Conservation (phyloP, 2,329 filamentous ascomycete species). For the Thermoascus crustaceus region DNA sequence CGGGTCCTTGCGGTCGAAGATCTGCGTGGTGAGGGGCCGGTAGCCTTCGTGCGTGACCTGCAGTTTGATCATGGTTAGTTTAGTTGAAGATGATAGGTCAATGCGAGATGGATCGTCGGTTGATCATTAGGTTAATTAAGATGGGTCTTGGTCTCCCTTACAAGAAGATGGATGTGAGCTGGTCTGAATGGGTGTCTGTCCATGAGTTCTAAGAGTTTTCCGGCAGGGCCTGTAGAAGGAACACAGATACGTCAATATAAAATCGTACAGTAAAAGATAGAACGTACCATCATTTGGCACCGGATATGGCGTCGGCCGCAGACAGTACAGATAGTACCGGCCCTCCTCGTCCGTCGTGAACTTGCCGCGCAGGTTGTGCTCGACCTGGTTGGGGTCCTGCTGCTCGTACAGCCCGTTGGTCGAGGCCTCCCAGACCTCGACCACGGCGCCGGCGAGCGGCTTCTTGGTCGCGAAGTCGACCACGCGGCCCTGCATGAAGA, state of each 20-base stretch:
- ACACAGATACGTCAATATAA: constrained; percentile 6
- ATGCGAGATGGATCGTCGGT: too few relatives aligned
- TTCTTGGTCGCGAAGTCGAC: constrained; percentile 52
- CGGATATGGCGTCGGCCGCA: constrained; percentile 52
- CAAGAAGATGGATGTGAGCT: constrained; percentile 49
- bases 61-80: constrained; percentile 5
- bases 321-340: constrained; percentile 53
- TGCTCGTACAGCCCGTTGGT: constrained; percentile 67
- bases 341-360: constrained; percentile 61
- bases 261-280: neutral
- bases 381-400: constrained; percentile 61
- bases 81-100: too few relatives aligned
- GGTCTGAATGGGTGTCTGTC: constrained; percentile 55
- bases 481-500: constrained; percentile 58
- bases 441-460: constrained; percentile 56
- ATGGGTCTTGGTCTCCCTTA: too few relatives aligned
- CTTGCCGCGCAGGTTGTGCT: constrained; percentile 66
- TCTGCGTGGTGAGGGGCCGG: constrained; percentile 66
- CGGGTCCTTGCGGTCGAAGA: constrained; percentile 61
- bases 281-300: constrained; percentile 44
- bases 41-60: constrained; percentile 50
- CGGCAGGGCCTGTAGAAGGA: constrained; percentile 41
- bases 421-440: constrained; percentile 74
- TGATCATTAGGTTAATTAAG: too few relatives aligned
- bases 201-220: constrained; percentile 49